These are phyloP conservation scores for Calamus simplicifolius DNA, from an alignment of 176 grass and related monocot species.

Conservation along the genomic window DNA sequence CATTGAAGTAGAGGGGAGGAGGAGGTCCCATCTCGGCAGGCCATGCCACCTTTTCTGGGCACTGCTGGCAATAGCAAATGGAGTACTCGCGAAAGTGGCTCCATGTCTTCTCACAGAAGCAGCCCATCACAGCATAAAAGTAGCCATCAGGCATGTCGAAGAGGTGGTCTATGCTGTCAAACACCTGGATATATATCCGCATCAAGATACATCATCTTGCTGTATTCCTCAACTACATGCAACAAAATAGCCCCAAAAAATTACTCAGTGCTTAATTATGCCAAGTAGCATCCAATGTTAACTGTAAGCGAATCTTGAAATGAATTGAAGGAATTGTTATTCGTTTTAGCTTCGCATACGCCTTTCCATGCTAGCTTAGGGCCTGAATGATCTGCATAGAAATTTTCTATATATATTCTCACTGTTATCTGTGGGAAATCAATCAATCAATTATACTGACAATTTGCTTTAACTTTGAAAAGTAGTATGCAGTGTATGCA, in stretches of 20 bases:
- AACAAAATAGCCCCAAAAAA: not conserved
- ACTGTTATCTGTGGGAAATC: too few species aligned
- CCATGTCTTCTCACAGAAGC: not conserved
- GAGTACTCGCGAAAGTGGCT: not conserved
- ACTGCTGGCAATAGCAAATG: conserved; percentile 1
- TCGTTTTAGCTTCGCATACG: too few species aligned
- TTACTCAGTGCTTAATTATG: too few species aligned
- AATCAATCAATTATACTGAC: too few species aligned
- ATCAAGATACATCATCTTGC: conserved; percentile 7
- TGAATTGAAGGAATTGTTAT: too few species aligned
- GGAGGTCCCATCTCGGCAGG: not conserved
- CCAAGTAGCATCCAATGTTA: too few species aligned
- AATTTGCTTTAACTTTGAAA: too few species aligned
- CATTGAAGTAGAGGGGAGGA: conserved; percentile 13
- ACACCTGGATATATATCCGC: conserved; percentile 11
- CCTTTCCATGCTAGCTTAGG: too few species aligned
- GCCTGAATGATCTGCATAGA: too few species aligned
- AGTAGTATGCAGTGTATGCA: too few species aligned
- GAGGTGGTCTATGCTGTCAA: not conserved
- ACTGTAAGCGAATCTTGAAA: too few species aligned
- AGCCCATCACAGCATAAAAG: not conserved
- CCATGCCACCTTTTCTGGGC: not conserved
- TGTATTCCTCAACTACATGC: conserved; percentile 1
- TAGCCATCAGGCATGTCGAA: conserved; percentile 4
- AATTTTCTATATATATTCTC: too few species aligned